Percentiles rank a stretch among this genome's conserved stretches.
These are phyloP conservation scores for Myxozyma sirexii DNA, from an alignment of 805 yeast species.

Conservation along the genomic window DNA sequence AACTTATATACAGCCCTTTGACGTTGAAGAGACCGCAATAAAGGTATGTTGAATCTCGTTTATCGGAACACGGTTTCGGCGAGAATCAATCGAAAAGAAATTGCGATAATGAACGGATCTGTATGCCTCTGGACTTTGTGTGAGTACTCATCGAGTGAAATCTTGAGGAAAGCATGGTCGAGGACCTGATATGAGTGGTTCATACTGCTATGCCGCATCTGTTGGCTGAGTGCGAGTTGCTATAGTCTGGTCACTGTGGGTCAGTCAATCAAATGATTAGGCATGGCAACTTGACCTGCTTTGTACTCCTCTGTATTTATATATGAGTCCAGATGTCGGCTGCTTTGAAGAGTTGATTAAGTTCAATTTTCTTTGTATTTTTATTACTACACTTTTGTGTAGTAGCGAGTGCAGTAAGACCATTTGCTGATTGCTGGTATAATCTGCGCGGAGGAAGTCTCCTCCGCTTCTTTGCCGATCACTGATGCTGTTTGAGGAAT, in stretches of 20 bases:
- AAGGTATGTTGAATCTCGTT: conserved; percentile 65
- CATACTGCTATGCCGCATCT: not conserved
- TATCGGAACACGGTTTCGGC: conserved; percentile 19
- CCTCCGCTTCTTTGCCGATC: too few relatives aligned
- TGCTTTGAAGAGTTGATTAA: too few relatives aligned
- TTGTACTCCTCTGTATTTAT: too few relatives aligned
- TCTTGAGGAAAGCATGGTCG: not conserved
- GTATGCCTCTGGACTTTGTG: not conserved
- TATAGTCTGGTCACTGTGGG: too few relatives aligned
- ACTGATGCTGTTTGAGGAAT: too few relatives aligned
- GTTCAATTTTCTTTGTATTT: too few relatives aligned
- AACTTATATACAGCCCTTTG: conserved; percentile 57
- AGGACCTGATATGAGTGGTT: not conserved
- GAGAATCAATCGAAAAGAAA: conserved; percentile 11
- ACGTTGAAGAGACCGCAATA: conserved; percentile 79
- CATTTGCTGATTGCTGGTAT: too few relatives aligned
- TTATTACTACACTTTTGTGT: not conserved
- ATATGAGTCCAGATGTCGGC: too few relatives aligned
- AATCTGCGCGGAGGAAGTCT: too few relatives aligned
- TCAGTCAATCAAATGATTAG: too few relatives aligned
- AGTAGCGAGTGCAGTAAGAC: too few relatives aligned
- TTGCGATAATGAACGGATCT: not conserved
- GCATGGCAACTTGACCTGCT: too few relatives aligned
- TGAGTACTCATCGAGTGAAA: not conserved
- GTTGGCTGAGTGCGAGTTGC: not conserved